A percentile compares a stretch with the other conserved stretches of the same genome.
Evolutionary conservation across 495 filamentous ascomycete species (phyloP).

Genomic region (Tuber indicum): DNA sequence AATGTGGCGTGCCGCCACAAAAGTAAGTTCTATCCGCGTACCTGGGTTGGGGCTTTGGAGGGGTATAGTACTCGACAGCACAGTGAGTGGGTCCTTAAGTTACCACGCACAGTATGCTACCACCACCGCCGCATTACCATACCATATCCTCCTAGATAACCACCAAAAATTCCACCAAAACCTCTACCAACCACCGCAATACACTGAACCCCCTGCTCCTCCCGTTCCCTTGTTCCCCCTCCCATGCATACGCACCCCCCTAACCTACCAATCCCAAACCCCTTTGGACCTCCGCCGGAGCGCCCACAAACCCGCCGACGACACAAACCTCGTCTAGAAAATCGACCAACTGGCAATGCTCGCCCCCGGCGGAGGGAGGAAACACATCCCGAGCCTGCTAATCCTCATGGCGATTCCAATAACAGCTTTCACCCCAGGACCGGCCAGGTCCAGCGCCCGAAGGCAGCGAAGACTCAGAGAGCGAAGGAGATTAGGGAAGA

Average conservation of each 20-base stretch:
- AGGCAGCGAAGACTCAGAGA: too few species aligned
- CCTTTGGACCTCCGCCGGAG: neutral
- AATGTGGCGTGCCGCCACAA: too few species aligned
- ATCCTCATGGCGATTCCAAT: constrained; percentile 81
- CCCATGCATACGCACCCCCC: neutral
- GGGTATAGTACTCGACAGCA: too few species aligned
- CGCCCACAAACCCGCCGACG: constrained; percentile 49
- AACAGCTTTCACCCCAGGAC: constrained; percentile 78
- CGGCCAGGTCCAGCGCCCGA: constrained; percentile 45
- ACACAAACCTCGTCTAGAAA: constrained; percentile 67
- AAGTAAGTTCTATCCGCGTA: too few species aligned
- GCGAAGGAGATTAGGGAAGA: too few species aligned
- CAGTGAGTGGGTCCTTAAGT: too few species aligned
- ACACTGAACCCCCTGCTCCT: neutral
- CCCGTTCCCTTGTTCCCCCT: constrained; percentile 30
- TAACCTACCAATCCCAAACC: constrained; percentile 23
- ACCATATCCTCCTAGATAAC: neutral
- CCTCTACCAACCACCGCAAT: neutral
- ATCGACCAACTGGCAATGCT: constrained; percentile 76
- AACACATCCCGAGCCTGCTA: constrained; percentile 74
- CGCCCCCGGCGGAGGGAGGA: constrained; percentile 58
- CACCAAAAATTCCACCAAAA: neutral
- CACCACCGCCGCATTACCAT: too few species aligned
- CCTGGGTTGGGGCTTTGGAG: too few species aligned
- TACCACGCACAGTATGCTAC: too few species aligned